These are phyloP conservation scores for Drosera spatulata DNA, from an alignment of 179 eudicot species.

Conservation along the genomic window DNA sequence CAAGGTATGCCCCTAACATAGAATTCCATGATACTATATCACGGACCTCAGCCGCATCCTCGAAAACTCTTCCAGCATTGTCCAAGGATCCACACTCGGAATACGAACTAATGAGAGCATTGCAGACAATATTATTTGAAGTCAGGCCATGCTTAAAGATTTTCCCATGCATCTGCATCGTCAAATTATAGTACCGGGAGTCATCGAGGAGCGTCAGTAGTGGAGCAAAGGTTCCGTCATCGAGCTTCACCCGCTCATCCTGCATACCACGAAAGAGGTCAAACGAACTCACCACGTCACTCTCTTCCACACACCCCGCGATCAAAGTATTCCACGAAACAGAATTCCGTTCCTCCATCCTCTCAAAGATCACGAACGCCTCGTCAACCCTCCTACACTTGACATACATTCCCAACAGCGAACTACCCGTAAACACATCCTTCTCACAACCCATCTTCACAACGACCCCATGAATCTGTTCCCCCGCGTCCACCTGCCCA, in stretches of 20 bases:
- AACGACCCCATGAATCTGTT: conserved; percentile 47
- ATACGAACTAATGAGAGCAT: conserved; percentile 61
- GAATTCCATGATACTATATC: conserved; percentile 84
- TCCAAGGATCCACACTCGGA: conserved; percentile 60
- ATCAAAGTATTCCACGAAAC: conserved; percentile 77
- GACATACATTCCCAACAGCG: conserved; percentile 71
- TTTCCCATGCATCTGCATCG: conserved; percentile 51
- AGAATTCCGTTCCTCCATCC: conserved; percentile 36
- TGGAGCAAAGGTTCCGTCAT: conserved; percentile 71
- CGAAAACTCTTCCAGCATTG: conserved; percentile 46
- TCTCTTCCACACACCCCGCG: conserved; percentile 49
- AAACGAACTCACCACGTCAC: conserved; percentile 29
- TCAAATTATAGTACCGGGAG: conserved; percentile 23
- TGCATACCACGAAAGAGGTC: conserved; percentile 39
- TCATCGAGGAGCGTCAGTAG: conserved; percentile 56
- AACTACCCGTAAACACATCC: conserved; percentile 49
- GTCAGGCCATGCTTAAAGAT: conserved; percentile 45
- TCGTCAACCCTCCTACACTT: conserved; percentile 54
- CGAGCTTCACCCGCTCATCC: conserved; percentile 31
- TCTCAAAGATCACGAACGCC: conserved; percentile 38
- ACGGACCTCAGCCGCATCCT: conserved; percentile 19
- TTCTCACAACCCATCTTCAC: conserved; percentile 37
- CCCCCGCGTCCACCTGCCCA: conserved; percentile 34
- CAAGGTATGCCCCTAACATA: conserved; percentile 61
- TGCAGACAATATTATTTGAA: conserved; percentile 37